Percentiles rank a stretch among this genome's conserved stretches.
Evolutionary conservation across 352 stramenopile species (phyloP).

Genomic region (Nothophytophthora sp.): DNA sequence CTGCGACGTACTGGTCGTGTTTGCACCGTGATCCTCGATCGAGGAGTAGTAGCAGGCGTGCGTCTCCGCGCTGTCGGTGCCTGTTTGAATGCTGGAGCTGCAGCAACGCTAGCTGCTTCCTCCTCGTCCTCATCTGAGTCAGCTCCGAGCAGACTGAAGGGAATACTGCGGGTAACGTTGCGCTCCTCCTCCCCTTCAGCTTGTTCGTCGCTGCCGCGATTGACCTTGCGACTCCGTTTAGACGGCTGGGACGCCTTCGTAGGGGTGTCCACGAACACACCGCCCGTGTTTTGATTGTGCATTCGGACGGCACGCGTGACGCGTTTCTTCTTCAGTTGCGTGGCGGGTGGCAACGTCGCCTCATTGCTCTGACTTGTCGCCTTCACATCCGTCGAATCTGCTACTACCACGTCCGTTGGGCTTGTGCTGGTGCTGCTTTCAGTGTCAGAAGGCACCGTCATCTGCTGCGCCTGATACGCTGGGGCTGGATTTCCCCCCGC

Average conservation of each 20-base stretch:
- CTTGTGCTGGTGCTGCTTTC: constrained; percentile 4
- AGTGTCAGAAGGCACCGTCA: not conserved
- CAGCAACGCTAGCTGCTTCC: not conserved
- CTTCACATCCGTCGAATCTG: no score
- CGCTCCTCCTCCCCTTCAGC: constrained; percentile 10
- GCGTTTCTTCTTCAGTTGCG: constrained; percentile 38
- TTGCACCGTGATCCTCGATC: constrained; percentile 1
- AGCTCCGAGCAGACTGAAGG: constrained; percentile 8
- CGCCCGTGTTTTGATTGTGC: constrained; percentile 30
- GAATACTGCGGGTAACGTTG: constrained; percentile 3
- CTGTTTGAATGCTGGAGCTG: not conserved
- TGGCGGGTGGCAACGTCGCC: not conserved
- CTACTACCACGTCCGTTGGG: not conserved
- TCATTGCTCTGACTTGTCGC: not conserved
- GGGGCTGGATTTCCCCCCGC: not conserved
- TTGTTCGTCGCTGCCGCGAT: constrained; percentile 7
- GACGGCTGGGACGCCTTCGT: constrained; percentile 36
- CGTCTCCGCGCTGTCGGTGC: not conserved
- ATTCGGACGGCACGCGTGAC: constrained; percentile 31
- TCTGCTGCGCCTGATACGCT: not conserved
- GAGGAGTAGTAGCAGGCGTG: not conserved
- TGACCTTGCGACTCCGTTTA: constrained; percentile 40
- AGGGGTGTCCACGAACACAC: constrained; percentile 40
- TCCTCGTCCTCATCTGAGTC: constrained; percentile 2
- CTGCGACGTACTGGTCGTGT: constrained; percentile 18